Percentiles rank a stretch among this genome's conserved stretches.
phyloP scores from a whole-genome alignment of 495 filamentous ascomycete genomes.

The Penicillium angulare region DNA sequence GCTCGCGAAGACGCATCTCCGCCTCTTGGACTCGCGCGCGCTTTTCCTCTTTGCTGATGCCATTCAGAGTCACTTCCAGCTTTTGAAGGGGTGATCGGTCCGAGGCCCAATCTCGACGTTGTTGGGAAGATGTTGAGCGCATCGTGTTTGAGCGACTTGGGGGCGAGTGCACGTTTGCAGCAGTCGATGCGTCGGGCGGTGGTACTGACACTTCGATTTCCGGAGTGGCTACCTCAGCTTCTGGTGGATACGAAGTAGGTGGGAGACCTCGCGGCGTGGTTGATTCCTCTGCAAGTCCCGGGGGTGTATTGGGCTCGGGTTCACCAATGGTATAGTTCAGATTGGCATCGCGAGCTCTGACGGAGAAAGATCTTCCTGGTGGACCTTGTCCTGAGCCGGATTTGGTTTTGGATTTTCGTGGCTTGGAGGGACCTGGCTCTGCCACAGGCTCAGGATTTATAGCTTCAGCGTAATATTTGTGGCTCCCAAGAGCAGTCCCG shows the following conservation, averaged over 20 bases:
- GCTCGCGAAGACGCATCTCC: conserved; percentile 58
- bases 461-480: conserved; percentile 4
- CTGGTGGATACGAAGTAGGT: conserved; percentile 4
- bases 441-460: neutral
- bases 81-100: conserved; percentile 88
- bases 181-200: neutral
- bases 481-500: neutral
- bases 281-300: conserved; percentile 15
- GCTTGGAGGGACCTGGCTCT: neutral
- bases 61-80: conserved; percentile 81
- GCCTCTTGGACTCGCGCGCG: conserved; percentile 76
- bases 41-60: conserved; percentile 91
- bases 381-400: conserved; percentile 1
- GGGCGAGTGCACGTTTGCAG: conserved; percentile 9
- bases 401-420: conserved; percentile 1
- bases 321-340: conserved; percentile 24
- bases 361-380: conserved; percentile 17
- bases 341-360: conserved; percentile 14
- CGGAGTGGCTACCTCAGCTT: neutral
- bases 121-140: conserved; percentile 28
- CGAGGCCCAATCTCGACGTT: conserved; percentile 55
- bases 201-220: conserved; percentile 10
- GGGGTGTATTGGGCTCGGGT: conserved; percentile 1
- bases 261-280: conserved; percentile 24
- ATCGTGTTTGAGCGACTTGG: conserved; percentile 37